A percentile compares a stretch with the other conserved stretches of the same genome.
These are phyloP conservation scores for Lipomyces anomalus DNA, from an alignment of 805 yeast genomes.

Conservation along the genomic window DNA sequence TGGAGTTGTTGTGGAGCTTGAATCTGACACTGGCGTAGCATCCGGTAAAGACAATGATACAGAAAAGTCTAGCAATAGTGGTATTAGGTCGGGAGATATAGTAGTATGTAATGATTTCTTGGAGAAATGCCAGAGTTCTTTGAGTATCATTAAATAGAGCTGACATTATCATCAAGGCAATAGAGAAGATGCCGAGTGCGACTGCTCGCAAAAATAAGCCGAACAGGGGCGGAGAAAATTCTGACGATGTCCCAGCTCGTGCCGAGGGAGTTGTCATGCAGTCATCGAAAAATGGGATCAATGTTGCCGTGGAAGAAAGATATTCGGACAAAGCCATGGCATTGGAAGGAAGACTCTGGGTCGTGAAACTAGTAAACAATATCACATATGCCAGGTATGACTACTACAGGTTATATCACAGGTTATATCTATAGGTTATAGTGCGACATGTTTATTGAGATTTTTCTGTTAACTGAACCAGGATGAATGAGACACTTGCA, in stretches of 20 bases:
- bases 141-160: slow-evolving; percentile 2
- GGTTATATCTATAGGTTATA: not conserved
- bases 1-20: slow-evolving; percentile 57
- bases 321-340: slow-evolving; percentile 47
- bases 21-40: slow-evolving; percentile 44
- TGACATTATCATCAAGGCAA: slow-evolving; percentile 12
- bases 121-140: not conserved
- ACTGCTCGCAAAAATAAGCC: not conserved
- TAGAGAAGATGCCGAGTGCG: slow-evolving; percentile 11
- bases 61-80: not conserved
- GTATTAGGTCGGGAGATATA: slow-evolving; percentile 22
- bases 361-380: slow-evolving; percentile 50
- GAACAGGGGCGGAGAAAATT: not conserved
- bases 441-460: not conserved
- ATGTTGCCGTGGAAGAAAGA: slow-evolving; percentile 57
- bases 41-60: slow-evolving; percentile 33
- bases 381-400: slow-evolving; percentile 35
- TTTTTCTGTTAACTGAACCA: not conserved
- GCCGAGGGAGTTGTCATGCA: slow-evolving; percentile 65
- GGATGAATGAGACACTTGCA: slow-evolving; percentile 64
- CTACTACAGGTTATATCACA: not conserved
- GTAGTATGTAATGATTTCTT: no score
- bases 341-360: slow-evolving; percentile 52
- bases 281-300: slow-evolving; percentile 43
- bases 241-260: slow-evolving; percentile 5